Conservation (phyloP, 352 stramenopile genomes). For the Globisporangium polare region DNA sequence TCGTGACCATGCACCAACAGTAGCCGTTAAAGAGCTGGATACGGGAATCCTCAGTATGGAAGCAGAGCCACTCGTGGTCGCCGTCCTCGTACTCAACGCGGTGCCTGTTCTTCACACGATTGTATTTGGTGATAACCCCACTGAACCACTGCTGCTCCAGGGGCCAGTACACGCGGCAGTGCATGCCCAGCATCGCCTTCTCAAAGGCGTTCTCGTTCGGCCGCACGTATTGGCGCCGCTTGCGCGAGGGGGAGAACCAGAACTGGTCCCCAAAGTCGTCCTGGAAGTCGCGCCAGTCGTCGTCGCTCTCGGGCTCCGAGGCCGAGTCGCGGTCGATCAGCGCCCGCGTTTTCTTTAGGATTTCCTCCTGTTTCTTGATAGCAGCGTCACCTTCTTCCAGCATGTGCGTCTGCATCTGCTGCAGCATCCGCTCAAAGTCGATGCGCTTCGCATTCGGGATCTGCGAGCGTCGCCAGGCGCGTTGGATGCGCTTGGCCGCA, state of each 20-base stretch:
- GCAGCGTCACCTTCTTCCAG: conserved; percentile 43
- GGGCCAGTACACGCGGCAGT: conserved; percentile 67
- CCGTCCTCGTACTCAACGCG: conserved; percentile 72
- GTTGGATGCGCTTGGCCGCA: conserved; percentile 50
- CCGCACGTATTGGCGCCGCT: conserved; percentile 51
- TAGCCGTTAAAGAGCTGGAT: conserved; percentile 66
- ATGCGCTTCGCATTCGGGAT: conserved; percentile 38
- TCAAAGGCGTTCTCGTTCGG: conserved; percentile 60
- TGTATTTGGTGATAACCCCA: conserved; percentile 46
- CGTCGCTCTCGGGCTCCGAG: conserved; percentile 68
- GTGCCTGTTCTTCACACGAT: conserved; percentile 62
- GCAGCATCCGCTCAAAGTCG: conserved; percentile 45
- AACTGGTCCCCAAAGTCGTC: conserved; percentile 63
- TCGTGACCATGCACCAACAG: conserved; percentile 69
- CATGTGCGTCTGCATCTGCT: conserved; percentile 43
- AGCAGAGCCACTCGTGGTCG: conserved; percentile 68
- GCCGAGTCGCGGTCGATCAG: conserved; percentile 62
- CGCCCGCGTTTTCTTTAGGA: conserved; percentile 44
- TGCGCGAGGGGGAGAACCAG: conserved; percentile 78
- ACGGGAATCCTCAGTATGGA: conserved; percentile 34
- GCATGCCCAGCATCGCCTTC: conserved; percentile 52
- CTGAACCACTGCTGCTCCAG: conserved; percentile 77
- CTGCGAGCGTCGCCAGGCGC: conserved; percentile 41
- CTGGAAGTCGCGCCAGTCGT: conserved; percentile 73
- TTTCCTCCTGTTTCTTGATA: conserved; percentile 33